Evolutionary conservation across 164 flowering plant genomes (phyloP), one percentile per base, ranked within the genome.

Genomic region (Paratinospora sagittata): DNA sequence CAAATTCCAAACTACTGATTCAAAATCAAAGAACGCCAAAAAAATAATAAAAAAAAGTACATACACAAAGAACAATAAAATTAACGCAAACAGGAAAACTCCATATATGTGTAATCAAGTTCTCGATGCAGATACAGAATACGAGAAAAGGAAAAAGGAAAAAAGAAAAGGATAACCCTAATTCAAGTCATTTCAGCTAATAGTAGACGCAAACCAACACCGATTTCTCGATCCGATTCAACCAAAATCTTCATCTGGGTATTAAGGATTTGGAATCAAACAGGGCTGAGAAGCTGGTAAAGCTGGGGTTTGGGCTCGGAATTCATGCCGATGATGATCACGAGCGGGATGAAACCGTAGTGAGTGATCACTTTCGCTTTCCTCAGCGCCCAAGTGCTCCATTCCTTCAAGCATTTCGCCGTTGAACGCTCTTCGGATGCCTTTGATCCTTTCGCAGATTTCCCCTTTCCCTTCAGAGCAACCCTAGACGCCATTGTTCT

Each of bases 291-390:
- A 45, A 88, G 90, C 80, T 85, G 89, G 24, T 76, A 84, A 16
- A 82, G 68, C 21, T 84, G 85, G 3, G 93, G 97, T 71, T 88
- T 92, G 2, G 95, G 97, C 12, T 92, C 95, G 6, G 90, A 82
- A 72, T 86, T 87, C 95, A 92, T 92, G 70, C 95, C 92, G 74
- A 88, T 85, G 84, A 90, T 69, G 83, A 92, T 92, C 36, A 90
- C 72, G 34, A 87, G 52, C 2, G 96, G 97, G 52, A 90, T 90
- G 79, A 92, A 90, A 13, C 96, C 96, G 64, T 89, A 90, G 80
- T 92, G 97, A 36, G 90, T 80, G 70, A 87, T 70, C 36, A 90
- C 89, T 74, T 92, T 92, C 4, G 89, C 96, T 70, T 89, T 87
- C 87, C 86, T 89, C 78, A 86, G 23, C 12, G 86, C 55, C 96